These are phyloP conservation scores for Corymbia citriodora DNA, from an alignment of 441 rosid species.

Conservation along the genomic window DNA sequence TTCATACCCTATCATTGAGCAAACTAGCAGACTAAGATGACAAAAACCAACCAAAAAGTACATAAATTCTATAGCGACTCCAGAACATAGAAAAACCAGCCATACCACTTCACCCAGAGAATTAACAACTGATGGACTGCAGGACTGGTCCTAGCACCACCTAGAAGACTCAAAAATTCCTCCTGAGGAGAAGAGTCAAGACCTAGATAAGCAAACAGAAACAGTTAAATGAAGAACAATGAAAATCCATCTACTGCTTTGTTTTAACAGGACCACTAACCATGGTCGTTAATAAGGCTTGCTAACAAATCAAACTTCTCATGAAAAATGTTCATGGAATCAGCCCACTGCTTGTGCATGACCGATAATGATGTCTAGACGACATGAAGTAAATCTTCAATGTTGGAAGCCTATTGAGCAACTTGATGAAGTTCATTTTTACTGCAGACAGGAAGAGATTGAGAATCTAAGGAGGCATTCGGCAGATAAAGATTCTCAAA, in stretches of 20 bases:
- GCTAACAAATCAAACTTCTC: constrained; percentile 80
- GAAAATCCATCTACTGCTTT: background rate
- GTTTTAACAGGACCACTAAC: constrained; percentile 30
- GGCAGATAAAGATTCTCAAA: no score
- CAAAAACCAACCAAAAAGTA: constrained; percentile 15
- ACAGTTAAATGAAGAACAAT: constrained; percentile 6
- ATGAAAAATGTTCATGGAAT: constrained; percentile 69
- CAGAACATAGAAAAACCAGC: background rate
- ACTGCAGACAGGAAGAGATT: constrained; percentile 24
- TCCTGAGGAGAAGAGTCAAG: no score
- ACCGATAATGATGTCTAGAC: constrained; percentile 59
- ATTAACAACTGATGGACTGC: constrained; percentile 81
- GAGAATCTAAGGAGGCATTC: background rate
- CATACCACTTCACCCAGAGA: constrained; percentile 84
- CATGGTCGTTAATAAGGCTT: constrained; percentile 64
- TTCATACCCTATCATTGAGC: background rate
- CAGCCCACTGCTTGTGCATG: constrained; percentile 85
- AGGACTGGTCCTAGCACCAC: constrained; percentile 34
- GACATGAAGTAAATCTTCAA: constrained; percentile 68
- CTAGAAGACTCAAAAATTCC: no score
- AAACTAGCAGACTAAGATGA: background rate
- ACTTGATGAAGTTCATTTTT: constrained; percentile 94
- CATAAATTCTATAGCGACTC: background rate
- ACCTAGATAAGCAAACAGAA: background rate
- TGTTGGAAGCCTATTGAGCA: constrained; percentile 91